Evolutionary conservation across 331 rosid genomes (phyloP).

Genomic region (Telfairia occidentalis): DNA sequence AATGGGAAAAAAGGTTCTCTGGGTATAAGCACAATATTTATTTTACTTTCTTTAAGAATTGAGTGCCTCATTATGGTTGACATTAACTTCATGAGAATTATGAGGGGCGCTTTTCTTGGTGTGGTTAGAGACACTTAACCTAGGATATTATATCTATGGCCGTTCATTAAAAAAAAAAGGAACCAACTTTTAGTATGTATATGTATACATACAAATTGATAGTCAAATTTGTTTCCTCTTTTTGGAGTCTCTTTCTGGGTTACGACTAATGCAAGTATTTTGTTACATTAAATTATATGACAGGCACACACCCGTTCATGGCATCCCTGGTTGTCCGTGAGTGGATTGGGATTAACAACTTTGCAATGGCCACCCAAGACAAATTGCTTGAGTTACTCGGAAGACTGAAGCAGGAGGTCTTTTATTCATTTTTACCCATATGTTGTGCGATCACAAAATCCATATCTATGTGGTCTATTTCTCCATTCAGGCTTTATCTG

Average conservation of each 20-base stretch:
- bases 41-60: neutral
- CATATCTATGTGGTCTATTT: neutral
- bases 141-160: neutral
- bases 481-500: neutral
- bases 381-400: conserved; percentile 73
- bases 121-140: neutral
- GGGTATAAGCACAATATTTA: neutral
- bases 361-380: conserved; percentile 78
- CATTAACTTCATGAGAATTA: neutral
- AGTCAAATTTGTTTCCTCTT: neutral
- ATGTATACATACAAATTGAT: neutral
- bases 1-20: neutral
- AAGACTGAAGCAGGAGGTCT: conserved; percentile 72
- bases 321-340: conserved; percentile 61
- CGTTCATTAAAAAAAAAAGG: neutral
- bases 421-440: neutral
- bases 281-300: neutral
- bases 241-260: neutral
- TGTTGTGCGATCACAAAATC: neutral
- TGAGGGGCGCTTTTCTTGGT: neutral
- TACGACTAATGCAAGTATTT: neutral
- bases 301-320: conserved; percentile 29
- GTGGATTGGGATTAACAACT: conserved; percentile 78
- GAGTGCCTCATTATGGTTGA: neutral
- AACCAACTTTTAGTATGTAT: neutral